These are phyloP conservation scores for Hyphochytrium catenoides DNA, from an alignment of 352 stramenopile genomes.

Conservation along the genomic window DNA sequence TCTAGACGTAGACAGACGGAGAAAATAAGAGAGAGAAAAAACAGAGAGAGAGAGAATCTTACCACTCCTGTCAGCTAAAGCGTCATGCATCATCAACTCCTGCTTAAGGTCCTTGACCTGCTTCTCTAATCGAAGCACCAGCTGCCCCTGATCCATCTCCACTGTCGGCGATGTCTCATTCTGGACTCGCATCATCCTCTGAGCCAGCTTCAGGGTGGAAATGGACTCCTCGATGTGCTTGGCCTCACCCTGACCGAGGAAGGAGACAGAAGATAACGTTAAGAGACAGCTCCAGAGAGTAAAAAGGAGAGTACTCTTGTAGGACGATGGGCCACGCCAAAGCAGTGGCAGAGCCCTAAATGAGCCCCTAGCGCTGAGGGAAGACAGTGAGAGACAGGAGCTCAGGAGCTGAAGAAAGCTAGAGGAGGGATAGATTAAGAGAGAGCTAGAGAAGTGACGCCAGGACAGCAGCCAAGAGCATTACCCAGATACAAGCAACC, in stretches of 20 bases:
- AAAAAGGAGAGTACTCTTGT: not conserved
- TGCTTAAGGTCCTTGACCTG: slow-evolving; percentile 76
- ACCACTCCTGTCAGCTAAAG: slow-evolving; percentile 49
- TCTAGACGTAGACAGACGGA: not conserved
- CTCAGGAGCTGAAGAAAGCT: too few species aligned
- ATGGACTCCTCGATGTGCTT: slow-evolving; percentile 76
- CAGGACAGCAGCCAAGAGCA: too few species aligned
- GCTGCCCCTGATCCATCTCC: slow-evolving; percentile 47
- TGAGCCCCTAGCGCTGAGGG: too few species aligned
- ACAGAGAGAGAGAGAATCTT: slow-evolving; percentile 14
- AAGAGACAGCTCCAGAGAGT: not conserved
- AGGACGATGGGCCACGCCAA: not conserved
- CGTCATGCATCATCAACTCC: slow-evolving; percentile 77
- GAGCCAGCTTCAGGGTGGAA: slow-evolving; percentile 70
- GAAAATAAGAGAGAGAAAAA: not conserved
- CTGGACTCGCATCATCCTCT: slow-evolving; percentile 78
- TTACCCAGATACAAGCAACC: slow-evolving; percentile 72
- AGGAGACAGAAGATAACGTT: not conserved
- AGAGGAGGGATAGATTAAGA: too few species aligned
- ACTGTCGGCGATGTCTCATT: slow-evolving; percentile 62
- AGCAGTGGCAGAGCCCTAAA: too few species aligned
- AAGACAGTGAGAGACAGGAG: too few species aligned
- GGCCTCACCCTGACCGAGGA: slow-evolving; percentile 29
- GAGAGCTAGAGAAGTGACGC: too few species aligned
- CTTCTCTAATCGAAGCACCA: slow-evolving; percentile 68